phyloP scores from a whole-genome alignment of 1,284 basidiomycete species.

The Vanrija humicola region DNA sequence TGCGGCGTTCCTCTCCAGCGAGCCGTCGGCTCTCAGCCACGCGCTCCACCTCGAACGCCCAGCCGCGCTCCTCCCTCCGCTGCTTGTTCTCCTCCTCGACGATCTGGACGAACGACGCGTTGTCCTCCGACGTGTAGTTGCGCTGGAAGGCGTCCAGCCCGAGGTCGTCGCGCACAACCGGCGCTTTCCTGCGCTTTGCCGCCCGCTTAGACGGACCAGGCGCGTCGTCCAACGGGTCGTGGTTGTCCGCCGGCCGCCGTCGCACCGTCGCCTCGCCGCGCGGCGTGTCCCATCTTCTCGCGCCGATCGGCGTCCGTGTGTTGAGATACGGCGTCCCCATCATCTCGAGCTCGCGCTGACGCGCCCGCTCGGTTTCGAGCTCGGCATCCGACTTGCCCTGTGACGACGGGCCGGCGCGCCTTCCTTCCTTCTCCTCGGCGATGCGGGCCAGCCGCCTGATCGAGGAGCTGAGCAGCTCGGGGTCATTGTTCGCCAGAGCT shows the following conservation, averaged over 20 bases:
- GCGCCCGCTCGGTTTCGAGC: conserved; percentile 9
- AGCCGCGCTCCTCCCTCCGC: conserved; percentile 64
- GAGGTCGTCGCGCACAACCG: conserved; percentile 49
- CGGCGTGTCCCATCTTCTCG: conserved; percentile 40
- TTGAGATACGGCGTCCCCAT: conserved; percentile 8
- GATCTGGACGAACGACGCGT: conserved; percentile 87
- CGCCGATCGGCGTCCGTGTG: conserved; percentile 36
- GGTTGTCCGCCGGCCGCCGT: not conserved
- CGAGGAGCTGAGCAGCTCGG: conserved; percentile 65
- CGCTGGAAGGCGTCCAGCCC: conserved; percentile 81
- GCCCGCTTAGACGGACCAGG: conserved; percentile 4
- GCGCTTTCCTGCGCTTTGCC: not conserved
- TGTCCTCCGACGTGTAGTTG: conserved; percentile 89
- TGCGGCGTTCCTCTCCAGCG: conserved; percentile 46
- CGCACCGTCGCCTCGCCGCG: not conserved
- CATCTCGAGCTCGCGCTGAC: conserved; percentile 9
- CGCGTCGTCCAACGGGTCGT: conserved; percentile 12
- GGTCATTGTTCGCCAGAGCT: conserved; percentile 68
- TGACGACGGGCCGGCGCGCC: not conserved
- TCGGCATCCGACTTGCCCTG: conserved; percentile 10
- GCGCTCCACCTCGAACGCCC: conserved; percentile 88
- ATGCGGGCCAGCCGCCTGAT: conserved; percentile 68
- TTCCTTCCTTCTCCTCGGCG: conserved; percentile 40
- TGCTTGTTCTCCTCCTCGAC: conserved; percentile 78
- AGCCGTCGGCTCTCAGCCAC: conserved; percentile 58